Conservation (phyloP, 441 rosid genomes). For the Gossypium schwendimanii region DNA sequence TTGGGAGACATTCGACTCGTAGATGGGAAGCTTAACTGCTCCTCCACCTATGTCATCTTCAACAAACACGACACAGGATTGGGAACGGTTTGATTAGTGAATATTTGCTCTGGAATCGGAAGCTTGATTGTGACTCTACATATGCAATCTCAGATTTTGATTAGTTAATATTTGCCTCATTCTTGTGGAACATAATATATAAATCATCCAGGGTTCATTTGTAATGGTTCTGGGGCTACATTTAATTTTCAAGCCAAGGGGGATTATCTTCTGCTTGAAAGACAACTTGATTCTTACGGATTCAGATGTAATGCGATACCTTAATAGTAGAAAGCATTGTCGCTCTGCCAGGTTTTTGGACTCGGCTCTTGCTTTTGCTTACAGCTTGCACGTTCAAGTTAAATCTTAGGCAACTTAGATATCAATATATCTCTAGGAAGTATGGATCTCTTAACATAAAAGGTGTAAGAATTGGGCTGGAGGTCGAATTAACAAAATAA, state of each 20-base stretch:
- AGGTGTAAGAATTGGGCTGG: too few relatives aligned
- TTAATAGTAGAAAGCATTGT: too few relatives aligned
- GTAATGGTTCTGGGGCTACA: background rate
- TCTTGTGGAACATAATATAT: background rate
- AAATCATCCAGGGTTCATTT: background rate
- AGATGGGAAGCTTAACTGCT: conserved; percentile 58
- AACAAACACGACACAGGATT: conserved; percentile 44
- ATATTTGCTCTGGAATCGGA: conserved; percentile 34
- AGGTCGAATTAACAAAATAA: too few relatives aligned
- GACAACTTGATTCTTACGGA: background rate
- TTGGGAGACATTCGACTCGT: conserved; percentile 69
- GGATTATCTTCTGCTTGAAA: background rate
- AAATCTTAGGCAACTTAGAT: too few relatives aligned
- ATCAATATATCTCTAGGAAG: too few relatives aligned
- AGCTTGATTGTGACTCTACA: conserved; percentile 59
- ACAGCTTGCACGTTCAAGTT: too few relatives aligned
- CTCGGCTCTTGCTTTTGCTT: too few relatives aligned
- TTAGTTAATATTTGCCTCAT: conserved; percentile 19
- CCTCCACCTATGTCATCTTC: conserved; percentile 49
- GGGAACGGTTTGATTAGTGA: conserved; percentile 63
- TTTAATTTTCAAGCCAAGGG: background rate
- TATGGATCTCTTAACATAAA: too few relatives aligned
- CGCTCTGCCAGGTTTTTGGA: too few relatives aligned
- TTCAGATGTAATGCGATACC: background rate
- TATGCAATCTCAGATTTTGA: conserved; percentile 47